Conservation (phyloP, 257 asterid species). For the Solanum neorickii region DNA sequence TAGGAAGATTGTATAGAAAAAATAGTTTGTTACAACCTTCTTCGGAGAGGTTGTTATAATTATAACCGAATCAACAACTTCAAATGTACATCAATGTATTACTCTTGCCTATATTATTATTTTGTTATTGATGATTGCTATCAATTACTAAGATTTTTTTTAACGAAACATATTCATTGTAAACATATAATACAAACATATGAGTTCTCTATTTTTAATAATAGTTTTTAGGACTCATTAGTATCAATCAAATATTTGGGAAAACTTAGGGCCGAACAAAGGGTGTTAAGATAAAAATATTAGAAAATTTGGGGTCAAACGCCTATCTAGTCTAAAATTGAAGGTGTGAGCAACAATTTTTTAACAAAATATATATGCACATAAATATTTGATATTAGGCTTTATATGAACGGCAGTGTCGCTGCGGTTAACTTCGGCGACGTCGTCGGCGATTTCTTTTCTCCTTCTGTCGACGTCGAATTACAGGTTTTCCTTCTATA, state of each 20-base stretch:
- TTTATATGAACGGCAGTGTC: background rate
- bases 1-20: no score
- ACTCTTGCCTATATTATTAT: background rate
- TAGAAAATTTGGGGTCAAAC: no score
- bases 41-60: background rate
- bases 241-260: background rate
- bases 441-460: background rate
- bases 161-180: background rate
- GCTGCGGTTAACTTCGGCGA: background rate
- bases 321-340: no score
- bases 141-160: no score
- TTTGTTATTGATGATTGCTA: background rate
- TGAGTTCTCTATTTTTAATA: background rate
- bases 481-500: background rate
- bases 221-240: background rate
- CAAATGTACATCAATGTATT: no score
- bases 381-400: background rate
- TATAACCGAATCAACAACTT: no score
- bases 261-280: background rate
- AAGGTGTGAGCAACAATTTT: background rate
- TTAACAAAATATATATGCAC: background rate
- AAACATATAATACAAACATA: no score
- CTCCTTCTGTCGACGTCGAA: background rate
- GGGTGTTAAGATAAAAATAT: background rate
- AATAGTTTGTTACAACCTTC: background rate